Conservation (phyloP, 257 asterid species). For the Capsicum chinense region DNA sequence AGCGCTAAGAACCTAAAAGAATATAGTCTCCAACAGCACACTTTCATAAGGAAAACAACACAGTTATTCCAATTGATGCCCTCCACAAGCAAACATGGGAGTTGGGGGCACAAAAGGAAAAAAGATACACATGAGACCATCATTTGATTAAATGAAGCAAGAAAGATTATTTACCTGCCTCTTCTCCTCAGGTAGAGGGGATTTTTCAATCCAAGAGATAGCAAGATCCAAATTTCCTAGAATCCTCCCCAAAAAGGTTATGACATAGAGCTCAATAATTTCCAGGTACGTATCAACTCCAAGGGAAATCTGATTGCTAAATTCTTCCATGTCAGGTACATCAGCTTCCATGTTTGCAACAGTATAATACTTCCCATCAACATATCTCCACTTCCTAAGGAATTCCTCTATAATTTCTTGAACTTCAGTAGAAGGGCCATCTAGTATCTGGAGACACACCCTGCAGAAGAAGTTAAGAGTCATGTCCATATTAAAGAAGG, state of each 20-base stretch:
- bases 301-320: constrained; percentile 45
- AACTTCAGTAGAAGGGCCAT: constrained; percentile 51
- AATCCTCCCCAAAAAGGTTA: constrained; percentile 58
- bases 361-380: constrained; percentile 52
- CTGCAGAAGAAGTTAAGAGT: constrained; percentile 42
- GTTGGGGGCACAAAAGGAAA: background rate
- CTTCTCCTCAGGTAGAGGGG: constrained; percentile 66
- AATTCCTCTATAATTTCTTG: constrained; percentile 72
- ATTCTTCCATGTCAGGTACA: constrained; percentile 38
- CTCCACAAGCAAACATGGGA: background rate
- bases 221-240: constrained; percentile 62
- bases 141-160: constrained; percentile 24
- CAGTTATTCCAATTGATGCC: background rate
- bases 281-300: constrained; percentile 63
- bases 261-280: constrained; percentile 78
- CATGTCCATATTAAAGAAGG: constrained; percentile 24
- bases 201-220: constrained; percentile 80
- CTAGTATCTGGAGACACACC: constrained; percentile 67
- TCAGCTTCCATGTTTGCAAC: constrained; percentile 38
- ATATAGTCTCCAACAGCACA: background rate
- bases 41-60: background rate
- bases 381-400: constrained; percentile 63
- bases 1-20: background rate
- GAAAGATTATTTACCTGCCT: constrained; percentile 63
- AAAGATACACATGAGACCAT: constrained; percentile 7